Evolutionary conservation across 31 red algal species (phyloP).

Genomic region (Odonthalia washingtoniensis): DNA sequence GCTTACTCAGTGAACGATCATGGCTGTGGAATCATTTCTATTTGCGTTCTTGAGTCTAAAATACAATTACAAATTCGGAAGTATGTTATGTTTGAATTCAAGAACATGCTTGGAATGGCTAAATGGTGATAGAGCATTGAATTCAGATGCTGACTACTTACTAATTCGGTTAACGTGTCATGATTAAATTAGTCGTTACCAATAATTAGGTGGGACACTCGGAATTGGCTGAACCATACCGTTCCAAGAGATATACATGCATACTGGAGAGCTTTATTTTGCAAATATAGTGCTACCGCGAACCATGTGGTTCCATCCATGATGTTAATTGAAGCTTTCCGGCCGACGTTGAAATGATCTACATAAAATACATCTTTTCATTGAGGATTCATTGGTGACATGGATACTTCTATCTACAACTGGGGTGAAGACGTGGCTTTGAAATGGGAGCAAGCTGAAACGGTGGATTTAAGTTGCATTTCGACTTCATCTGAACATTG

Average conservation of each 20-base stretch:
- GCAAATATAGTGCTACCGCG: not conserved
- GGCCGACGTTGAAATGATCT: slow-evolving; percentile 15
- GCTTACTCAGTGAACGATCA: no score
- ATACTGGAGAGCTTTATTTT: not conserved
- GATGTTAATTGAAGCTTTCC: not conserved
- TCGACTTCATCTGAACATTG: no score
- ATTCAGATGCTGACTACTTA: not conserved
- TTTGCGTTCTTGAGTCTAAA: not conserved
- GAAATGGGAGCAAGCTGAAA: no score
- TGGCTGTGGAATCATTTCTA: not conserved
- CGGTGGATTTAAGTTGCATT: no score
- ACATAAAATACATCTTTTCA: no score
- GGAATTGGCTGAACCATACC: slow-evolving; percentile 22
- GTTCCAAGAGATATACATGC: no score
- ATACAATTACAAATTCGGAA: not conserved
- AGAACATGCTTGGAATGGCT: slow-evolving; percentile 13
- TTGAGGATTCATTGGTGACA: no score
- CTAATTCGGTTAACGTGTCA: not conserved
- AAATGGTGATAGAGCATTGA: not conserved
- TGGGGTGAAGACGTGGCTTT: no score
- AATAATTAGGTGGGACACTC: not conserved
- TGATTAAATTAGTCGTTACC: not conserved
- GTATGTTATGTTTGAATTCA: slow-evolving; percentile 28
- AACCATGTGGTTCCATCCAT: slow-evolving; percentile 30
- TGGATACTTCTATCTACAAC: no score